A percentile compares a stretch with the other conserved stretches of the same genome.
Conservation (phyloP, 768 basidiomycete genomes). For the Tricholoma saponaceum region DNA sequence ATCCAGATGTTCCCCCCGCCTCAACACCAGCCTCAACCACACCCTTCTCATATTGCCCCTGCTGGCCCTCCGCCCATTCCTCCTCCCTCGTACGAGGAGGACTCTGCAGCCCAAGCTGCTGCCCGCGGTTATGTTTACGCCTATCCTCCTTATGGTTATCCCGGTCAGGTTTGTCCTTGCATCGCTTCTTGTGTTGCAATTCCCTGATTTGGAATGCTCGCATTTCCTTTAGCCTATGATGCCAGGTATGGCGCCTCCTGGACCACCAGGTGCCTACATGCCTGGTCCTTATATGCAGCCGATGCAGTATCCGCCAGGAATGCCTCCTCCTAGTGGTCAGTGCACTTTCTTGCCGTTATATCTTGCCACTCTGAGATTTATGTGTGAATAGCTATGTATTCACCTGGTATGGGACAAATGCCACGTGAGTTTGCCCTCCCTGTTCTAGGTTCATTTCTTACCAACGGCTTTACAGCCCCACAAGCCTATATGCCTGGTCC, state of each 20-base stretch:
- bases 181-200: not conserved
- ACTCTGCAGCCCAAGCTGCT: conserved; percentile 56
- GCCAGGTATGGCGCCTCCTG: conserved; percentile 78
- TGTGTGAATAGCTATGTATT: conserved; percentile 64
- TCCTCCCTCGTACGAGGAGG: conserved; percentile 79
- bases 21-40: conserved; percentile 57
- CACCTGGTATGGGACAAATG: conserved; percentile 83
- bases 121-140: conserved; percentile 64
- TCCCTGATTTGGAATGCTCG: not conserved
- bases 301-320: conserved; percentile 77
- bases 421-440: conserved; percentile 55
- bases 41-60: conserved; percentile 60
- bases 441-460: not conserved
- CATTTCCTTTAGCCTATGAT: conserved; percentile 61
- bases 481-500: conserved; percentile 72
- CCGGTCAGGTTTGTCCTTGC: conserved; percentile 56
- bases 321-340: conserved; percentile 76
- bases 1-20: conserved; percentile 68
- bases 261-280: conserved; percentile 76
- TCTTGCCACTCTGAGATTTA: conserved; percentile 1
- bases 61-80: conserved; percentile 67
- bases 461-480: conserved; percentile 38
- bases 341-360: conserved; percentile 8
- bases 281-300: conserved; percentile 79
- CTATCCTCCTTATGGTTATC: conserved; percentile 75